phyloP scores from a whole-genome alignment of 2,329 filamentous ascomycete species.

The Gnomoniopsis smithogilvyi region DNA sequence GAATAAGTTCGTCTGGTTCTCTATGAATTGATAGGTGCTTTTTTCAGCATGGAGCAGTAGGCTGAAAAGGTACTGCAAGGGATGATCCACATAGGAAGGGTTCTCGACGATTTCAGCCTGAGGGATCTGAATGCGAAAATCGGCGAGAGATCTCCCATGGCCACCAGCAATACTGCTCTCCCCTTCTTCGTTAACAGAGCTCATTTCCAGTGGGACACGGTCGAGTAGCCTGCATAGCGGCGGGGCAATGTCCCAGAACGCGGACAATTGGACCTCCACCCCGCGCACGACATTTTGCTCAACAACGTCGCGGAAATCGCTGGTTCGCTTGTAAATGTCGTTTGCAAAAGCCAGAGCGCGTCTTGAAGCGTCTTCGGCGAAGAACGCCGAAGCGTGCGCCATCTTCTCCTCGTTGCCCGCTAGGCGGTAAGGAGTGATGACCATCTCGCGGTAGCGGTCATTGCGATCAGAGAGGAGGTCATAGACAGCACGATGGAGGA shows the following conservation, averaged over 20 bases:
- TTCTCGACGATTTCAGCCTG: constrained; percentile 79
- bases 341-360: constrained; percentile 68
- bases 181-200: neutral
- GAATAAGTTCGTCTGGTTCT: constrained; percentile 85
- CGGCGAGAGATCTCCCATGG: constrained; percentile 30
- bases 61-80: constrained; percentile 86
- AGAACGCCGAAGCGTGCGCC: constrained; percentile 76
- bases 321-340: constrained; percentile 68
- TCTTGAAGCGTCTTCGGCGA: constrained; percentile 71
- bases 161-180: neutral
- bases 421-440: constrained; percentile 74
- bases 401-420: constrained; percentile 78
- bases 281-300: constrained; percentile 83
- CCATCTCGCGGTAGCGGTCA: constrained; percentile 79
- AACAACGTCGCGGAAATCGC: constrained; percentile 74
- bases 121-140: constrained; percentile 75
- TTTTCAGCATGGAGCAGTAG: constrained; percentile 85
- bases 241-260: constrained; percentile 97
- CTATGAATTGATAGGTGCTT: constrained; percentile 94
- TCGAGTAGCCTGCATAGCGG: constrained; percentile 74
- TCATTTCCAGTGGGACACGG: constrained; percentile 60
- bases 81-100: constrained; percentile 73
- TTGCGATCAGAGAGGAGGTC: constrained; percentile 83
- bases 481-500: constrained; percentile 79
- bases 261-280: constrained; percentile 85